A percentile compares a stretch with the other conserved stretches of the same genome.
phyloP scores from a whole-genome alignment of 192 early-diverging fungal species.

The Powellomyces hirtus region DNA sequence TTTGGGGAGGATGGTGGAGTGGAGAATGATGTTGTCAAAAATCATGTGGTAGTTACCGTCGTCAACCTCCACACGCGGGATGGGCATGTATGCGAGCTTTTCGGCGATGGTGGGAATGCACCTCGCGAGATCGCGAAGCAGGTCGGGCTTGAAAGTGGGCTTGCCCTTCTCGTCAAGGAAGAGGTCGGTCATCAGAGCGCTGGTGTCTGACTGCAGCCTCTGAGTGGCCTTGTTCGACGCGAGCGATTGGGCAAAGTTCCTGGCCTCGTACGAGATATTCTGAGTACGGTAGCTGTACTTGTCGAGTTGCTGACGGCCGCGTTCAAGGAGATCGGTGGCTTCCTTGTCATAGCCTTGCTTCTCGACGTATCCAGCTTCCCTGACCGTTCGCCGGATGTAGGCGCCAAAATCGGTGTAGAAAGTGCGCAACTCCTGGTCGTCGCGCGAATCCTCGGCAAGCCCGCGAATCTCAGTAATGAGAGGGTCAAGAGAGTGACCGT shows the following conservation, averaged over 20 bases:
- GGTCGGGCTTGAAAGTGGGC: constrained; percentile 51
- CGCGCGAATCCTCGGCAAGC: constrained; percentile 28
- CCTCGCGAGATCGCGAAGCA: constrained; percentile 47
- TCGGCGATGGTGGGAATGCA: constrained; percentile 43
- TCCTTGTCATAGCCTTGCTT: constrained; percentile 22
- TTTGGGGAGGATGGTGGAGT: constrained; percentile 36
- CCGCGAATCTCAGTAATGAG: constrained; percentile 37
- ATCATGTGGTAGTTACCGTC: constrained; percentile 37
- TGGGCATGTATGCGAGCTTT: constrained; percentile 47
- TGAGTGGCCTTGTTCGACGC: constrained; percentile 37
- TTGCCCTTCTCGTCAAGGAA: constrained; percentile 51
- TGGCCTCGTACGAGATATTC: constrained; percentile 31
- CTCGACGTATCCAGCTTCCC: constrained; percentile 38
- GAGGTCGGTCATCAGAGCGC: constrained; percentile 36
- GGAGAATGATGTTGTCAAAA: constrained; percentile 39
- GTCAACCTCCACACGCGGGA: constrained; percentile 48
- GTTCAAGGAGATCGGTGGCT: constrained; percentile 35
- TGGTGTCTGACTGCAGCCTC: constrained; percentile 33
- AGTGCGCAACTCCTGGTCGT: constrained; percentile 36
- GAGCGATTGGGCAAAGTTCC: constrained; percentile 30
- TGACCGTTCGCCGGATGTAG: constrained; percentile 36
- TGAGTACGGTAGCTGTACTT: constrained; percentile 35
- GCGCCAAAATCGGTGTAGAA: constrained; percentile 31
- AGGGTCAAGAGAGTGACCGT: constrained; percentile 41
- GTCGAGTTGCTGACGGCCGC: constrained; percentile 28